Evolutionary conservation across 2,329 filamentous ascomycete genomes (phyloP).

Genomic region (Penicillium sp.): DNA sequence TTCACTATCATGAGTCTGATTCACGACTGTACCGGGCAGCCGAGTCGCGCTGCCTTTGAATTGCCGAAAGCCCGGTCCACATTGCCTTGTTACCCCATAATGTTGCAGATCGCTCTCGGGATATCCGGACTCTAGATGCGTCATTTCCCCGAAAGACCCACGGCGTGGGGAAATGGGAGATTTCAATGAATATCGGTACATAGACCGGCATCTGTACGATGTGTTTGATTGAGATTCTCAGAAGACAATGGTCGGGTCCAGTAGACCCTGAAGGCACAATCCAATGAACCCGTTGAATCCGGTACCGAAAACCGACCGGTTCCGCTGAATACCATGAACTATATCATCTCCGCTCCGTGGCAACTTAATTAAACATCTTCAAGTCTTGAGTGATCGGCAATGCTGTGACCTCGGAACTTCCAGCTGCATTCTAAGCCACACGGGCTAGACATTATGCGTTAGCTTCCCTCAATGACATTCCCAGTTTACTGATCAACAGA

Average conservation of each 20-base stretch:
- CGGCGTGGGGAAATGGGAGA: neutral
- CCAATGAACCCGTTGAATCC: neutral
- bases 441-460: neutral
- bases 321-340: neutral
- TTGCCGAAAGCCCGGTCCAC: no score
- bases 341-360: neutral
- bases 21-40: neutral
- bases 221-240: neutral
- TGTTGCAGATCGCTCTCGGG: neutral
- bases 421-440: neutral
- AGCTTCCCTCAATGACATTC: neutral
- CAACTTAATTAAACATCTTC: neutral
- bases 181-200: neutral
- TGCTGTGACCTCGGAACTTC: neutral
- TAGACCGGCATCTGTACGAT: neutral
- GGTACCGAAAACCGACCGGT: neutral
- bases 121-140: neutral
- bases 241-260: neutral
- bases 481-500: neutral
- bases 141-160: neutral
- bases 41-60: neutral
- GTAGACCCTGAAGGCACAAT: neutral
- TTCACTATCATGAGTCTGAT: neutral
- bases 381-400: neutral
- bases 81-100: neutral